Evolutionary conservation across 805 yeast genomes (phyloP), one percentile per base, ranked within the genome.

Genomic region (Millerago galiae): DNA sequence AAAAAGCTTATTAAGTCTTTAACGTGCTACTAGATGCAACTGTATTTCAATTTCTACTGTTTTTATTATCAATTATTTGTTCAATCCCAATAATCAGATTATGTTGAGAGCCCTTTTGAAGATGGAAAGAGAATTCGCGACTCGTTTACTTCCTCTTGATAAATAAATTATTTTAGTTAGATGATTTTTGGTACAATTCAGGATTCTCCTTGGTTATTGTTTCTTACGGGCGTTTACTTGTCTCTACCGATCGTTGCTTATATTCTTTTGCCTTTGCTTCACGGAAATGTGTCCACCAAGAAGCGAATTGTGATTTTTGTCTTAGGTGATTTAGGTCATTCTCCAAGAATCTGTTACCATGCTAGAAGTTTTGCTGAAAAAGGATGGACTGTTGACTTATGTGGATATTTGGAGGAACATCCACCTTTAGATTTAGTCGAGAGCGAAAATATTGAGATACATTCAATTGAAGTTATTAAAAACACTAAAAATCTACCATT

Each of bases 291-390:
- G 28, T 60, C 66, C 7, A 49, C 62, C 5, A 61, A 69, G 45
- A 77, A 71, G 48, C 74, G 87, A 40, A 79, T 87, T 6, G 72
- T 84, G 9, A 78, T 93, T 15, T 73, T 87, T 48, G 99, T 93
- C 2, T 66, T 93, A 15, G 99, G 99, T 2, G 98, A 91, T 58
- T 58, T 93, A 41, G 96, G 96, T 12, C 95, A 89, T 57, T 90
- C 97, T 0, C 99, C 99, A 7, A 71, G 99, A 46, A 93, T 91
- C 84, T 74, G 82, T 51, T 85, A 91, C 62, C 99, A 93, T 59
- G 95, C 95, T 0, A 65, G 71, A 44, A 82, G 91, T 42, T 79
- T 93, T 52, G 74, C 83, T n/a, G 55, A 62, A 1, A 62, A 67
- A 14, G 93, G 89, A 0, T 83, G 81, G 60, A 67, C 70, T 36